These are phyloP conservation scores for Phytophthora idaei DNA, from an alignment of 352 stramenopile genomes.

Conservation along the genomic window DNA sequence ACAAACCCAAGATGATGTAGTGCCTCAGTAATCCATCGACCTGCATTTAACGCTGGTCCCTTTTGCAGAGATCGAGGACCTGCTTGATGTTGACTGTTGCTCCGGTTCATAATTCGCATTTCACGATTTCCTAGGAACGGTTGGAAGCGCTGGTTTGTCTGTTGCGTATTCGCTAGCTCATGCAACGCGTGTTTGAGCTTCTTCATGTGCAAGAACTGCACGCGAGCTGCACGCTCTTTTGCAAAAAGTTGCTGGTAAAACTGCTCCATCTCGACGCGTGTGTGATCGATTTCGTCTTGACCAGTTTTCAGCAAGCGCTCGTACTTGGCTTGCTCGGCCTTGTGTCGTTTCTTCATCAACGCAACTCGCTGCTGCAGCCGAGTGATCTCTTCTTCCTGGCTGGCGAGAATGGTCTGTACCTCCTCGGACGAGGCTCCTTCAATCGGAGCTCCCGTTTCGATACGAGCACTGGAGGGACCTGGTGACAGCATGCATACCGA, in stretches of 20 bases:
- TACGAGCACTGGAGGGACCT: conserved; percentile 1
- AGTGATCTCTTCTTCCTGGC: conserved; percentile 70
- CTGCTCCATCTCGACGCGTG: conserved; percentile 46
- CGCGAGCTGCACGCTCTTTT: conserved; percentile 67
- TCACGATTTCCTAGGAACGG: conserved; percentile 43
- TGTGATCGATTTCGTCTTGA: conserved; percentile 55
- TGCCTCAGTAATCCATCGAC: conserved; percentile 43
- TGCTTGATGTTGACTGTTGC: background rate
- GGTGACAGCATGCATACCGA: conserved; percentile 16
- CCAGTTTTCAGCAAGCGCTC: conserved; percentile 47
- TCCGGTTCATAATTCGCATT: conserved; percentile 33
- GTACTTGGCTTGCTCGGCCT: conserved; percentile 55
- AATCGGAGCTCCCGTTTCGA: conserved; percentile 2
- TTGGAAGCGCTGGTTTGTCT: conserved; percentile 66
- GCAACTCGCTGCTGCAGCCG: conserved; percentile 63
- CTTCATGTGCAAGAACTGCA: conserved; percentile 76
- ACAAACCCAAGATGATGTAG: conserved; percentile 50
- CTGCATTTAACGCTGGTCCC: conserved; percentile 13
- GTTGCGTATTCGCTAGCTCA: conserved; percentile 51
- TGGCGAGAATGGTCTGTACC: conserved; percentile 53
- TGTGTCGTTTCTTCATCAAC: conserved; percentile 66
- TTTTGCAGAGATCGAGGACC: conserved; percentile 15
- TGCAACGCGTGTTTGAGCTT: conserved; percentile 72
- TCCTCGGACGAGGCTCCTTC: conserved; percentile 29
- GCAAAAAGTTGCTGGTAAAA: conserved; percentile 56